Evolutionary conservation across 768 basidiomycete genomes (phyloP).

Genomic region (Fomitopsis serialis): DNA sequence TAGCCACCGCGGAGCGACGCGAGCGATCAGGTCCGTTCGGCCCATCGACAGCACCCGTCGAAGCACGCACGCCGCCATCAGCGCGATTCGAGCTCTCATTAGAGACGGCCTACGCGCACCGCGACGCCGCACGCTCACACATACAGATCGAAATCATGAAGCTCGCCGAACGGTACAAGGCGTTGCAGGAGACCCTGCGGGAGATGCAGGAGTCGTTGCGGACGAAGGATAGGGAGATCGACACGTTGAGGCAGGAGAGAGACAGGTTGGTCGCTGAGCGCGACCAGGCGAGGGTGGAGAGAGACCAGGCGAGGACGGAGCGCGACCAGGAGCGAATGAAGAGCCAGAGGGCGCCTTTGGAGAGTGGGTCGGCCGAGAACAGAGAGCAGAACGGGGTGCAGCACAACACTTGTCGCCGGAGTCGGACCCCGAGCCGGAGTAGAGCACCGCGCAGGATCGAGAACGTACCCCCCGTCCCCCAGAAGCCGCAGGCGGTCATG

Average conservation of each 20-base stretch:
- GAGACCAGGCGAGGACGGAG: conserved; percentile 5
- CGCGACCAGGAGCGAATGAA: not conserved
- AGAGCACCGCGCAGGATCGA: conserved; percentile 16
- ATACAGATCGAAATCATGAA: conserved; percentile 32
- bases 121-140: conserved; percentile 10
- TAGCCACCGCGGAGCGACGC: conserved; percentile 34
- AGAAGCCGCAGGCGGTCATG: conserved; percentile 12
- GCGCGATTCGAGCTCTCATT: not conserved
- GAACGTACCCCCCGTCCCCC: conserved; percentile 18
- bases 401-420: conserved; percentile 9
- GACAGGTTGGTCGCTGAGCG: conserved; percentile 25
- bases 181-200: conserved; percentile 57
- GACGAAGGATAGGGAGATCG: conserved; percentile 55
- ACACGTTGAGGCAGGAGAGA: conserved; percentile 40
- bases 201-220: conserved; percentile 60
- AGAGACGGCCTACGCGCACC: conserved; percentile 5
- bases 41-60: conserved; percentile 11
- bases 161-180: conserved; percentile 56
- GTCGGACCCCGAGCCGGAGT: conserved; percentile 16
- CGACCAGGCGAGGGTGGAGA: conserved; percentile 18
- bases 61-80: conserved; percentile 16
- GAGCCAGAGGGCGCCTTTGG: not conserved
- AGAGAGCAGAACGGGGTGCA: not conserved
- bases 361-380: conserved; percentile 2
- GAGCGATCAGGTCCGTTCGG: conserved; percentile 17